phyloP scores from a whole-genome alignment of 1,284 basidiomycete genomes.

The Sanghuangporus weigelae region DNA sequence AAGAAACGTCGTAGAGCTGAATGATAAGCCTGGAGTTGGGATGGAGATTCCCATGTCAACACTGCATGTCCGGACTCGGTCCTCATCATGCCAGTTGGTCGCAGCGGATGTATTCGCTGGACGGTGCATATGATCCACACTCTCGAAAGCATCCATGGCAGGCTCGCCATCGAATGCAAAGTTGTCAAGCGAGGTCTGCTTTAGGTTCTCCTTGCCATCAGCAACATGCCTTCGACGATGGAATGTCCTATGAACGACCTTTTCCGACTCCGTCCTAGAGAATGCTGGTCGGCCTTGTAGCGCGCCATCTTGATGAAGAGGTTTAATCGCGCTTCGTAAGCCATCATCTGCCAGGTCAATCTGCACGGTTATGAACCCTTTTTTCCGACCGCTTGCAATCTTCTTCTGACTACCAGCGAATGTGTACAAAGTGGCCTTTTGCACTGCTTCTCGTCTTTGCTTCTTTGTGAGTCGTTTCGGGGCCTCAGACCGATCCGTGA shows the following conservation, averaged over 20 bases:
- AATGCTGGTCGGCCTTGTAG: conserved; percentile 10
- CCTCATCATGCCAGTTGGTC: not conserved
- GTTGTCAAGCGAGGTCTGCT: conserved; percentile 8
- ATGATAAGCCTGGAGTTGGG: conserved; percentile 46
- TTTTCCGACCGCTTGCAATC: conserved; percentile 32
- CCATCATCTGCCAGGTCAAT: conserved; percentile 38
- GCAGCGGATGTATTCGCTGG: not conserved
- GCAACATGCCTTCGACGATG: not conserved
- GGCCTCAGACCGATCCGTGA: not conserved
- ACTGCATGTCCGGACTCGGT: conserved; percentile 26
- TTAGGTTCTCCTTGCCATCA: not conserved
- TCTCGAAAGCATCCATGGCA: not conserved
- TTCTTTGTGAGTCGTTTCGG: conserved; percentile 9
- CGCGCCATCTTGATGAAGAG: conserved; percentile 23
- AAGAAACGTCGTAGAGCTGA: conserved; percentile 45
- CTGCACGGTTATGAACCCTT: conserved; percentile 23
- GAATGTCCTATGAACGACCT: not conserved
- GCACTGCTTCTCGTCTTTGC: conserved; percentile 14
- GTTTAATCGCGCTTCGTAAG: conserved; percentile 40
- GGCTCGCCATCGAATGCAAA: not conserved
- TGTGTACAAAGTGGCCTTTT: conserved; percentile 25
- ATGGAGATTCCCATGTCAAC: conserved; percentile 45
- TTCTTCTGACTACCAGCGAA: conserved; percentile 26
- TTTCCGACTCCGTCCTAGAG: conserved; percentile 9
- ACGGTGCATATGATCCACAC: no score